phyloP scores from a whole-genome alignment of 208 protist species.

The Leishmania major region DNA sequence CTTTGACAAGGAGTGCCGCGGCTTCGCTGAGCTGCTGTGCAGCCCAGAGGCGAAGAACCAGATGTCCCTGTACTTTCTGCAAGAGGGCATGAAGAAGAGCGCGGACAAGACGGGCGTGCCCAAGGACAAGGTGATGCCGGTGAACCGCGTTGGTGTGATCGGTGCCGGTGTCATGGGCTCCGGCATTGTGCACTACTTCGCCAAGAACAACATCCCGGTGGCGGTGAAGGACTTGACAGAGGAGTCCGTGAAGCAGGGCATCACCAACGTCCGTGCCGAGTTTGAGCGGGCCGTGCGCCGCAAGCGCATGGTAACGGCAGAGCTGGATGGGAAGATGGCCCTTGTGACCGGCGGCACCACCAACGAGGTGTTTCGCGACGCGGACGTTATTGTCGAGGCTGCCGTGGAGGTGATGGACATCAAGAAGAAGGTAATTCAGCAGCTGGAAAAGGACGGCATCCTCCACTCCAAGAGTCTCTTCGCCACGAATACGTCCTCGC shows the following conservation, averaged over 20 bases:
- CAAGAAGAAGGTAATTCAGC: slow-evolving; percentile 90
- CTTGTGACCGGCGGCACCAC: slow-evolving; percentile 70
- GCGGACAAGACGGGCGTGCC: slow-evolving; percentile 75
- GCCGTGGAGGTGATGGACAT: slow-evolving; percentile 92
- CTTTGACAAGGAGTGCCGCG: slow-evolving; percentile 66
- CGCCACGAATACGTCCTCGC: slow-evolving; percentile 94
- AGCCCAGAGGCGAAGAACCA: slow-evolving; percentile 90
- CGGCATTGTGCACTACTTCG: slow-evolving; percentile 88
- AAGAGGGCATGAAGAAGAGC: slow-evolving; percentile 90
- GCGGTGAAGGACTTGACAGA: slow-evolving; percentile 78
- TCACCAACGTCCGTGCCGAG: slow-evolving; percentile 64
- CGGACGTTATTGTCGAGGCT: slow-evolving; percentile 92
- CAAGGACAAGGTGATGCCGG: slow-evolving; percentile 54
- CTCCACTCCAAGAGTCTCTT: slow-evolving; percentile 75
- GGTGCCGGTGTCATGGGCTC: slow-evolving; percentile 87
- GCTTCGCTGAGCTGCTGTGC: slow-evolving; percentile 80
- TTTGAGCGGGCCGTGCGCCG: slow-evolving; percentile 65
- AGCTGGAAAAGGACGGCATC: slow-evolving; percentile 75
- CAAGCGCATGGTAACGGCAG: slow-evolving; percentile 55
- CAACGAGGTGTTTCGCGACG: slow-evolving; percentile 44
- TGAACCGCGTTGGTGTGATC: slow-evolving; percentile 70
- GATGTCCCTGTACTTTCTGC: slow-evolving; percentile 91
- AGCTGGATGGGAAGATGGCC: slow-evolving; percentile 51
- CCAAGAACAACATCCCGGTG: slow-evolving; percentile 69
- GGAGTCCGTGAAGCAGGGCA: slow-evolving; percentile 70